Evolutionary conservation across 192 early-diverging fungal species (phyloP), one percentile per base, ranked within the genome.

Genomic region (Linnemannia zychae): DNA sequence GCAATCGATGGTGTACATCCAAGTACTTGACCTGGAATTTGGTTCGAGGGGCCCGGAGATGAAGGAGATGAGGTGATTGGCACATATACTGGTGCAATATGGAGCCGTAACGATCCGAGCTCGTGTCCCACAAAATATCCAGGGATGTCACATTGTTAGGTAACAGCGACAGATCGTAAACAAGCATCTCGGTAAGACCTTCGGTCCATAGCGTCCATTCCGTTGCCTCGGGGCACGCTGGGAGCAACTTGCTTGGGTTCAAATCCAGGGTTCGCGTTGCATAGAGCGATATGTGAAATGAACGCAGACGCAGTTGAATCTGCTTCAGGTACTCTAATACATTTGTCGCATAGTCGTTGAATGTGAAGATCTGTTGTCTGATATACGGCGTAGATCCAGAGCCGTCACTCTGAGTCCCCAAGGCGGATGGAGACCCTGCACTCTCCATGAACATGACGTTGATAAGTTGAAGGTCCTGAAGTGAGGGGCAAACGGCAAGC

Each of bases 221-320:
- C 11, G 57, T 31, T 13, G 57, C 57, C 57, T 63, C 13, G 28
- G 57, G 57, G 57, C 57, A 63, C 7, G 15, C 57, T 31, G 57
- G 31, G 12, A 31, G 28, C 24, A 63, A 31, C 57, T 9, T 24
- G 1, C 3, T 15, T 13, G 57, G 57, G 12, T 63, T 31, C 28
- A 63, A 31, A 63, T 63, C 28, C 28, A 31, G 57, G 28, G 57
- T 63, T n/a, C 28, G 57, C 0, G 57, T 28, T 3, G 57, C 57
- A 63, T 63, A 63, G 28, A 63, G 24, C 28, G 57, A 63, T 63
- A 63, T 63, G 57, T 63, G 57, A 3, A 63, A 63, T 31, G 57
- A 63, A 11, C 57, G 57, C 28, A 63, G 15, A 2, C 28, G 57
- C 28, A 63, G 57, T 13, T 12, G 57, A 31, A 63, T 7, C 12